Evolutionary conservation across 129 eudicot genomes (phyloP), one percentile per base, ranked within the genome.

Genomic region (Flaveria trinervia): DNA sequence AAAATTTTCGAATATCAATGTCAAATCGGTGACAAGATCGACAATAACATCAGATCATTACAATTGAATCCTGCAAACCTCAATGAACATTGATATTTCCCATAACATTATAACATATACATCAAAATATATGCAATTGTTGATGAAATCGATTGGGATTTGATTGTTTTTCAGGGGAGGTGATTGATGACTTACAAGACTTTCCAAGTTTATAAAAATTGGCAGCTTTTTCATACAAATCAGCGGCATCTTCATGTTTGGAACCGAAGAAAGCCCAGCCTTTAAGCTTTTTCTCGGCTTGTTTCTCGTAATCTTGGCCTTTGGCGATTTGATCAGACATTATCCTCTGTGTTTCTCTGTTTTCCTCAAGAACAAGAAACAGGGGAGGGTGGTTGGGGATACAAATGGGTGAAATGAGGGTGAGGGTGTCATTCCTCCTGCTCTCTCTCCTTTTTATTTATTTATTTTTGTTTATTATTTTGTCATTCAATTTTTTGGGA

Each of bases 231-330:
- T 62, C 68, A 2, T 62, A 62, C 14, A 62, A 62, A 36, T 62
- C 68, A 1, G 68, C 68, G 10, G 68, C 68, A 2, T 62, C 68
- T 28, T 62, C 68, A 62, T 62, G 68, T 15, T 62, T 62, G 68
- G 68, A 62, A 0, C 68, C 68, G 45, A 62, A 62, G 45, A 64
- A 28, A 30, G 45, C 69, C 69, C 69, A 64, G 5, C 69, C 69
- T 64, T 64, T 64, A 30, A 64, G 69, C 46, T 64, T 64, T 30
- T 64, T 64, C 69, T 64, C 69, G 14, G 69, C 69, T n/a, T 64
- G 69, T 64, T 64, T 64, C 18, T 64, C 69, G 10, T 14, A 64
- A 14, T 64, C 69, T 64, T 64, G 45, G 15, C 69, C 69, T 64
- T 64, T 64, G 2, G 43, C 43, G 14, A 64, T 64, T 64, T 64